Conservation (phyloP, 129 eudicot genomes). For the Centella asiatica region DNA sequence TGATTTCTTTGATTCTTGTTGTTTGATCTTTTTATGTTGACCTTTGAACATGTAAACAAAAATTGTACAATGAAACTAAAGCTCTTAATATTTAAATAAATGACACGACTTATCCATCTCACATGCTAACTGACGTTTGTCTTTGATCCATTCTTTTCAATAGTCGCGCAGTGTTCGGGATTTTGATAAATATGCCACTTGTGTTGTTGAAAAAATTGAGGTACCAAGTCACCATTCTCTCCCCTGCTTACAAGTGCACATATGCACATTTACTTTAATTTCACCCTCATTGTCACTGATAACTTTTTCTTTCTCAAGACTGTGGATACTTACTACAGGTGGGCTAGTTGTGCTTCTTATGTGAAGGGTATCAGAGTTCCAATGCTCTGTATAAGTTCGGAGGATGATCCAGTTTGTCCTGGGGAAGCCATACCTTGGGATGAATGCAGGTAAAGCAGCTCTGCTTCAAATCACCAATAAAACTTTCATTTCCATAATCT, state of each 20-base stretch:
- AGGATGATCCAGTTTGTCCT: slow-evolving; percentile 15
- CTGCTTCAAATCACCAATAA: background rate
- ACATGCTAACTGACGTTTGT: background rate
- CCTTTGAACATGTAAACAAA: background rate
- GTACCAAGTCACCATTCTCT: background rate
- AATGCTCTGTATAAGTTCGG: slow-evolving; percentile 11
- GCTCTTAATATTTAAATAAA: background rate
- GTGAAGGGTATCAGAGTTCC: slow-evolving; percentile 4
- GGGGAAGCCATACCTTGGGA: slow-evolving; percentile 50
- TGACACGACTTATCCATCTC: background rate
- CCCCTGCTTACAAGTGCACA: background rate
- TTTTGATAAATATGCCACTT: slow-evolving; percentile 6
- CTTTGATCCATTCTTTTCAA: background rate
- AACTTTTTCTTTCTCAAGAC: background rate
- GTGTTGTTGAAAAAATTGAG: slow-evolving; percentile 6
- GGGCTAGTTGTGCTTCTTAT: slow-evolving; percentile 9
- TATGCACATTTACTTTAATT: background rate
- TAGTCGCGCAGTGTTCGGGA: slow-evolving; percentile 10
- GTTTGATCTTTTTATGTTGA: background rate
- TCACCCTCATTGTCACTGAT: background rate
- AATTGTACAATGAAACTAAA: background rate
- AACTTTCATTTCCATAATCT: background rate
- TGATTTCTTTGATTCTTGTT: background rate
- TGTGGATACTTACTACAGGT: slow-evolving; percentile 11
- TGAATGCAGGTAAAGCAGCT: slow-evolving; percentile 73